phyloP scores from a whole-genome alignment of 2,329 filamentous ascomycete species.

The Monilinia laxa region DNA sequence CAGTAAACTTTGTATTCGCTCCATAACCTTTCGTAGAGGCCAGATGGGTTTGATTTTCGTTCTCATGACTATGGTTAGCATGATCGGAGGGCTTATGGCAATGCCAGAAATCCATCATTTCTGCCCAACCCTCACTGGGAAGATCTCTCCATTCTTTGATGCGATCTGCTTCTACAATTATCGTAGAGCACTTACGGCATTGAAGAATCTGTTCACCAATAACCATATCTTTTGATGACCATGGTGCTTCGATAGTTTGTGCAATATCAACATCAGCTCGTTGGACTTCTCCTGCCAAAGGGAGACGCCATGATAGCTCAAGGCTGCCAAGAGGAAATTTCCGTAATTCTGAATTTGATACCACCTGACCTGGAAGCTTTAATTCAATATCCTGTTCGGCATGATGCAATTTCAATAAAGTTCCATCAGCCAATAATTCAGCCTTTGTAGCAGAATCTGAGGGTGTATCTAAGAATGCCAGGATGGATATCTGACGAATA shows the following conservation, averaged over 20 bases:
- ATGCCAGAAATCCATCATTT: slow-evolving; percentile 99
- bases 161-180: slow-evolving; percentile 41
- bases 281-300: slow-evolving; percentile 38
- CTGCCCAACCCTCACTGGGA: slow-evolving; percentile 95
- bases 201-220: slow-evolving; percentile 36
- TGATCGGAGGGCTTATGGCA: slow-evolving; percentile 85
- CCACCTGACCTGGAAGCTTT: slow-evolving; percentile 43
- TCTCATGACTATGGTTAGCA: slow-evolving; percentile 41
- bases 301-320: slow-evolving; percentile 56
- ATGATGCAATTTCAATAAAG: slow-evolving; percentile 51
- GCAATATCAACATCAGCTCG: slow-evolving; percentile 26
- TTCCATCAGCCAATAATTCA: slow-evolving; percentile 48
- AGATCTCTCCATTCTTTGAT: slow-evolving; percentile 79
- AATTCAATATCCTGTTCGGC: slow-evolving; percentile 43
- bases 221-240: slow-evolving; percentile 54
- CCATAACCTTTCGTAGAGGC: slow-evolving; percentile 73
- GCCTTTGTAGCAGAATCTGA: slow-evolving; percentile 36
- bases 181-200: slow-evolving; percentile 48
- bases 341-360: slow-evolving; percentile 27
- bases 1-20: slow-evolving; percentile 71
- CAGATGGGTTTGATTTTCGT: slow-evolving; percentile 38
- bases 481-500: slow-evolving; percentile 62
- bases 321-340: slow-evolving; percentile 35
- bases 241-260: slow-evolving; percentile 41
- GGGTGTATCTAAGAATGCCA: slow-evolving; percentile 49